Base-by-base conservation (phyloP, 208 protist genomes). In the Endotrypanum monterogeii region DNA sequence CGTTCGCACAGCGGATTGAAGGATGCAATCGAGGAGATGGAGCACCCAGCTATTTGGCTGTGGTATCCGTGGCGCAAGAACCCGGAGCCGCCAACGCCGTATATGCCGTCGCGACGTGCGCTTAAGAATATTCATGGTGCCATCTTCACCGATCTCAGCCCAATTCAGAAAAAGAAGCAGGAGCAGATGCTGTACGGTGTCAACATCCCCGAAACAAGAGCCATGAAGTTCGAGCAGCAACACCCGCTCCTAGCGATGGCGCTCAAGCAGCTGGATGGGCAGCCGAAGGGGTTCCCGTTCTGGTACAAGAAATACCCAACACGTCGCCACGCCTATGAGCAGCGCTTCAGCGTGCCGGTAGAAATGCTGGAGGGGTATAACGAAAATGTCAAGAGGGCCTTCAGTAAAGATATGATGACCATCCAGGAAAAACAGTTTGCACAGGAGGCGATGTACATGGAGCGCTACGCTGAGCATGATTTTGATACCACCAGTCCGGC, bases 281-380 rank as follows among this genome's bases (percentile, higher is more conserved):
- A 91, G 85, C 90, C 91, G 41, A 93, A 93, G 73, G 91, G 91
- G 1, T 97, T 97, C 69, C 94, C 94, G 44, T 97, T 96, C 80
- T 97, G 94, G 94, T 97, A 94, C 78, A 95, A 94, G 78, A 97
- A 97, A 76, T 97, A 97, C 73, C 94, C 94, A 4, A 97, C 94
- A 35, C 91, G 91, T 12, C 88, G 90, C 35, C 94, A 97, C 82
- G 94, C 94, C 44, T 97, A 97, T 79, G 94, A 94, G 81, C 69
- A 84, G 41, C 94, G 94, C 67, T 97, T 97, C 70, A 95, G 85
- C 79, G 91, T 97, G 56, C 94, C 94, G 6, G 71, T 69, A 28
- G 94, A 97, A 73, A 97, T 97, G 94, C 74, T 97, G 14, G 91
- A 97, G 60, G 94, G 94, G 16, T 97, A 97, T 80, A 89, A 65